A percentile compares a stretch with the other conserved stretches of the same genome.
Conservation (phyloP, 2,329 filamentous ascomycete genomes). For the Aspergillus intermedius region DNA sequence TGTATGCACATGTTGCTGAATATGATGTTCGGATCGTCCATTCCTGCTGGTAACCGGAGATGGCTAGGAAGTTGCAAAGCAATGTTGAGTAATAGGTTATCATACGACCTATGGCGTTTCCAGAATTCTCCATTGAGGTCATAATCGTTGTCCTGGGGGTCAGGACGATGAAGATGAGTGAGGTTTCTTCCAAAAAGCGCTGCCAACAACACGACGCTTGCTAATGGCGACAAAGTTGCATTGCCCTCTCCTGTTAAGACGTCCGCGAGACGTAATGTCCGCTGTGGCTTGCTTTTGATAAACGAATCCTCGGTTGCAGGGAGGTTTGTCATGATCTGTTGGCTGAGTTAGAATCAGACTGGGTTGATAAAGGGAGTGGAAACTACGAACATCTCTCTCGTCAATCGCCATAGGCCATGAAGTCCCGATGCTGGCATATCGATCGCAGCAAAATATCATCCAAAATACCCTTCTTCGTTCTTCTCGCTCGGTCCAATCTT, state of each 20-base stretch:
- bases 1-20: constrained; percentile 97
- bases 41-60: constrained; percentile 69
- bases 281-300: constrained; percentile 68
- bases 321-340: constrained; percentile 69
- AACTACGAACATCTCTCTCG: constrained; percentile 63
- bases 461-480: constrained; percentile 90
- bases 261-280: constrained; percentile 58
- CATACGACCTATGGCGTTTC: constrained; percentile 84
- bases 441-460: constrained; percentile 84
- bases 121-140: constrained; percentile 92
- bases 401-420: constrained; percentile 96
- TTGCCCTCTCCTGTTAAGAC: constrained; percentile 60
- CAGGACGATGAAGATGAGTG: constrained; percentile 81
- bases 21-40: constrained; percentile 75
- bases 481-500: constrained; percentile 90
- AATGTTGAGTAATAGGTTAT: constrained; percentile 84
- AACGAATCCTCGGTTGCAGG: constrained; percentile 81
- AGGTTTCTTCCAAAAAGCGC: constrained; percentile 86
- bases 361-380: background rate
- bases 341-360: constrained; percentile 12
- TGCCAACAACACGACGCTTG: constrained; percentile 76
- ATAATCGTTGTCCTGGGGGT: constrained; percentile 70
- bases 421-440: constrained; percentile 91
- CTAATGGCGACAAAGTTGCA: constrained; percentile 67
- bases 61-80: constrained; percentile 73